Base-by-base conservation (phyloP, 805 yeast genomes). In the Barnettozyma sp. region DNA sequence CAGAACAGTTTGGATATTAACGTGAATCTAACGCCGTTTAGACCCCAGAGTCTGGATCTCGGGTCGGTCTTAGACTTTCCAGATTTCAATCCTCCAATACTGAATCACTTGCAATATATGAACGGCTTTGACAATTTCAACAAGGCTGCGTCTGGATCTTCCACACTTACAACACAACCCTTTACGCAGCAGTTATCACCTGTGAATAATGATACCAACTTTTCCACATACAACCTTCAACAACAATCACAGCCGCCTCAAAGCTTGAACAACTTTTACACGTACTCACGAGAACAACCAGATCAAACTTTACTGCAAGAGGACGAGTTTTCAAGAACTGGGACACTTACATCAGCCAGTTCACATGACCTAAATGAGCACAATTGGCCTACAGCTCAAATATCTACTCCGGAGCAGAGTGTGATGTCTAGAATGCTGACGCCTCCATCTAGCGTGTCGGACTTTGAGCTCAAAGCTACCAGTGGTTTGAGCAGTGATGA, bases 1-100 rank as follows among this genome's bases (percentile, higher is more conserved):
- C 35, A 41, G 14, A 43, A 47, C 38, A 44, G 45, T 25, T 26
- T 51, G 20, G 54, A 51, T 24, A 49, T 51, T 30, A 49, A 49
- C 15, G 25, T 39, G 19, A 37, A 37, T n/a, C 13, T 37, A 12
- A 39, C 46, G 0, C 46, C 52, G 21, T 25, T 44, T 36, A 51
- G 56, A 45, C 55, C 48, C 19, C 55, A 51, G 28, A 48, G 52
- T 19, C 22, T 51, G 9, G 56, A 51, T 17, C 27, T 51, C 18
- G 44, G 50, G 6, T 15, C 38, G 12, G 30, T 41, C 30, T 32
- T 46, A n/a, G 49, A 45, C 13, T 22, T 44, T 6, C 16, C 33
- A 5, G 49, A 47, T 14, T 32, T 45, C 30, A 40, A 30, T 22
- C 7, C 28, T 5, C 33, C 22, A 11, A 20, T 38, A 7, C 17